phyloP scores from a whole-genome alignment of 2,329 filamentous ascomycete species.

The Aspergillus transmontanensis region DNA sequence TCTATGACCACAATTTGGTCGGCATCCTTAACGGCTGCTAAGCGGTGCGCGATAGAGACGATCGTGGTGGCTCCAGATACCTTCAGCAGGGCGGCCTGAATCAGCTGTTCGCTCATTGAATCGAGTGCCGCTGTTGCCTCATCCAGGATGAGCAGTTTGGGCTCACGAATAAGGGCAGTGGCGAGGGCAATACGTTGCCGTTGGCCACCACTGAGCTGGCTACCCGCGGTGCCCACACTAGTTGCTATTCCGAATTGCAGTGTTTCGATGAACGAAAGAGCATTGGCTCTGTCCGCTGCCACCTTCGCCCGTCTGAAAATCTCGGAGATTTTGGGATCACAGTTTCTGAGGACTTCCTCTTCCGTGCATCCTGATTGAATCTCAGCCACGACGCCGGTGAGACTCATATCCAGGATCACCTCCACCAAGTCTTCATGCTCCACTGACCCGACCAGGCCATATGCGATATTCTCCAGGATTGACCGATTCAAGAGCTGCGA shows the following conservation, averaged over 20 bases:
- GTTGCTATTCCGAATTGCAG: conserved; percentile 29
- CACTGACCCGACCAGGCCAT: conserved; percentile 48
- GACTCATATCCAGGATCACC: conserved; percentile 28
- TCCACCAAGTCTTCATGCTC: conserved; percentile 27
- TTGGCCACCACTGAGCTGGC: conserved; percentile 65
- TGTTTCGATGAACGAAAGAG: conserved; percentile 29
- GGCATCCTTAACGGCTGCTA: conserved; percentile 39
- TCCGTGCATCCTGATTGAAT: conserved; percentile 28
- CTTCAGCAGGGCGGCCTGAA: conserved; percentile 35
- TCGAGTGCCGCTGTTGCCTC: conserved; percentile 42
- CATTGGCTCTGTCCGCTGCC: conserved; percentile 32
- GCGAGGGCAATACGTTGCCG: conserved; percentile 90
- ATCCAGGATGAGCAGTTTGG: conserved; percentile 66
- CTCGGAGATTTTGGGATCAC: conserved; percentile 29
- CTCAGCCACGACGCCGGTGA: conserved; percentile 27
- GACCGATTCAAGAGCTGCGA: conserved; percentile 54
- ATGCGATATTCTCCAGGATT: conserved; percentile 57
- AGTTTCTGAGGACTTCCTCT: conserved; percentile 23
- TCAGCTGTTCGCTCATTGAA: conserved; percentile 37
- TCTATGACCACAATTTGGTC: conserved; percentile 42
- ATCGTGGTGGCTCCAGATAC: conserved; percentile 33
- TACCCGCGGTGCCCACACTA: conserved; percentile 38
- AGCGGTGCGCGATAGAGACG: conserved; percentile 40
- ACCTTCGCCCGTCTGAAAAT: conserved; percentile 31
- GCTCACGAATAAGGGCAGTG: conserved; percentile 79